phyloP scores from a whole-genome alignment of 805 yeast genomes.

The Lipomyces sp. region DNA sequence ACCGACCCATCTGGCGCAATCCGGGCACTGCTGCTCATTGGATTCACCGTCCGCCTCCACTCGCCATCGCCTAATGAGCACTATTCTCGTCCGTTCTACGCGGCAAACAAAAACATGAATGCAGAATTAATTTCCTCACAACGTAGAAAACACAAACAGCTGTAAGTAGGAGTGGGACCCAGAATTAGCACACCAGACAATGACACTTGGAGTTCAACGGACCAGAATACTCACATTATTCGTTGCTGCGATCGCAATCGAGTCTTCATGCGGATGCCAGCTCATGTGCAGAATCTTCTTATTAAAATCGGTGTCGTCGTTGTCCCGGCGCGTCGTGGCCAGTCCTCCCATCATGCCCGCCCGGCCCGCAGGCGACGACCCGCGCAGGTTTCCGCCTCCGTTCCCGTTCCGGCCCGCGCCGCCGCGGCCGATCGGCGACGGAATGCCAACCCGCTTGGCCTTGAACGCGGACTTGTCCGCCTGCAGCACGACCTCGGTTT shows the following conservation, averaged over 20 bases:
- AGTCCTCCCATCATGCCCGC: conserved; percentile 46
- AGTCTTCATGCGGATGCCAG: conserved; percentile 97
- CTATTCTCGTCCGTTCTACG: too few species aligned
- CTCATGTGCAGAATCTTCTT: conserved; percentile 91
- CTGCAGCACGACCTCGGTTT: conserved; percentile 75
- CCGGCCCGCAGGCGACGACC: conserved; percentile 24
- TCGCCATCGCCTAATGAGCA: too few species aligned
- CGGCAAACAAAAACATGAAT: too few species aligned
- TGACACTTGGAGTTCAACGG: not conserved
- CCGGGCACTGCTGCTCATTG: too few species aligned
- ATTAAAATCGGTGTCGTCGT: conserved; percentile 84
- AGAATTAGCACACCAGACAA: not conserved
- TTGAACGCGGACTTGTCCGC: conserved; percentile 98
- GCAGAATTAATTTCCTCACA: too few species aligned
- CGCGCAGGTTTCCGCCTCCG: conserved; percentile 30
- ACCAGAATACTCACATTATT: conserved; percentile 57
- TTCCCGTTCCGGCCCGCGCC: conserved; percentile 34
- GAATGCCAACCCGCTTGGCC: conserved; percentile 58
- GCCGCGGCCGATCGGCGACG: conserved; percentile 44
- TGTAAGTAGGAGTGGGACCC: not conserved
- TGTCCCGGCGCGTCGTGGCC: conserved; percentile 49
- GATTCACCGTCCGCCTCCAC: too few species aligned
- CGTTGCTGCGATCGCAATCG: conserved; percentile 97
- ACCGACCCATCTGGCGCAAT: too few species aligned
- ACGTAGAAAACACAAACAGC: conserved; percentile 41